Conservation (phyloP, 2,329 filamentous ascomycete species). For the Claviceps pazoutovae region DNA sequence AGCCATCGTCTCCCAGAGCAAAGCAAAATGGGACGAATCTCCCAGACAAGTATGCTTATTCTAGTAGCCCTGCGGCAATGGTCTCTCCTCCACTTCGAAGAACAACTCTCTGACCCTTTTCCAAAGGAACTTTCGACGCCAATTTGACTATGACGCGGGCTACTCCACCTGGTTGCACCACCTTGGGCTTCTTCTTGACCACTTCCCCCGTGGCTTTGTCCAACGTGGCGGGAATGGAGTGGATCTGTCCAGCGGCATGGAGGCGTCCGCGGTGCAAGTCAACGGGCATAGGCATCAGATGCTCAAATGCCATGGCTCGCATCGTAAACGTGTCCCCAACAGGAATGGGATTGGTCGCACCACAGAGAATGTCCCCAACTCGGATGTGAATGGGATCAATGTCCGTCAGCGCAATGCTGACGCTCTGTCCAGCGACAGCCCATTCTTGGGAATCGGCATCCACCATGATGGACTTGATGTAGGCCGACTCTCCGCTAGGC, state of each 20-base stretch:
- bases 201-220: conserved; percentile 68
- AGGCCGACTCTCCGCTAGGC: conserved; percentile 68
- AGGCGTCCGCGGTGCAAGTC: conserved; percentile 80
- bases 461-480: conserved; percentile 68
- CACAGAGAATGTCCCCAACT: conserved; percentile 77
- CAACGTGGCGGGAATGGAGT: conserved; percentile 55
- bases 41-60: conserved; percentile 28
- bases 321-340: conserved; percentile 63
- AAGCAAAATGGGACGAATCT: background rate
- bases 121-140: conserved; percentile 61
- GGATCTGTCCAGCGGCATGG: conserved; percentile 63
- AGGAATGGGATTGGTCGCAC: conserved; percentile 49
- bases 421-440: conserved; percentile 86
- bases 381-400: conserved; percentile 75
- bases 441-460: conserved; percentile 64
- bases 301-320: conserved; percentile 80
- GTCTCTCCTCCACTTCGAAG: conserved; percentile 70
- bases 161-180: conserved; percentile 66
- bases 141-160: conserved; percentile 67
- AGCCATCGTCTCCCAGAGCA: background rate
- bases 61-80: conserved; percentile 74
- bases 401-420: conserved; percentile 67
- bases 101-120: conserved; percentile 67
- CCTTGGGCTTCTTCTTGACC: conserved; percentile 69
- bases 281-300: conserved; percentile 74